A percentile compares a stretch with the other conserved stretches of the same genome.
These are phyloP conservation scores for Talaromyces piceae DNA, from an alignment of 2,329 filamentous ascomycete genomes.

Conservation along the genomic window DNA sequence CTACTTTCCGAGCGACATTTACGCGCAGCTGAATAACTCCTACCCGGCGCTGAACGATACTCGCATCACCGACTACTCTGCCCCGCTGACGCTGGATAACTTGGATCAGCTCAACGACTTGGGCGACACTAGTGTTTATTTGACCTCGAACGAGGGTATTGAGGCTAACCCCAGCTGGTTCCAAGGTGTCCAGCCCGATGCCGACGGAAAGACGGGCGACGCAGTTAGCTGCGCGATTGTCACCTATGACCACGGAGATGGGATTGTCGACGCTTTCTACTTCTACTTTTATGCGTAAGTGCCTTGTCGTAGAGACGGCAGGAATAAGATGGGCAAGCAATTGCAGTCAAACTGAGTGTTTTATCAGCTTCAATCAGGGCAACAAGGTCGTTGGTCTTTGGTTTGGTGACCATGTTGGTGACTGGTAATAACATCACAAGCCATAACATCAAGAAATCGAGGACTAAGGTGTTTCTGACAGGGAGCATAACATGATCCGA, in stretches of 20 bases:
- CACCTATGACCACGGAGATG: slow-evolving; percentile 48
- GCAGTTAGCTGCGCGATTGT: slow-evolving; percentile 49
- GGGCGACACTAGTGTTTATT: slow-evolving; percentile 40
- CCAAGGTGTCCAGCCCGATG: slow-evolving; percentile 47
- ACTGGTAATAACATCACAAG: slow-evolving; percentile 40
- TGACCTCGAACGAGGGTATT: slow-evolving; percentile 45
- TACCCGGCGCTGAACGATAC: slow-evolving; percentile 39
- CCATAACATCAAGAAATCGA: neutral
- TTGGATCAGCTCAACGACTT: slow-evolving; percentile 41
- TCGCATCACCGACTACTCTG: slow-evolving; percentile 28
- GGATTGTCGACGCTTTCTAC: slow-evolving; percentile 53
- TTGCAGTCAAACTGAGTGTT: slow-evolving; percentile 5
- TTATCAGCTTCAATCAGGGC: slow-evolving; percentile 45
- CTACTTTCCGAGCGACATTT: slow-evolving; percentile 45
- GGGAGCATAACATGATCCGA: slow-evolving; percentile 61
- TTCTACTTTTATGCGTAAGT: slow-evolving; percentile 54
- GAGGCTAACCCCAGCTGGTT: slow-evolving; percentile 38
- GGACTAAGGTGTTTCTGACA: slow-evolving; percentile 18
- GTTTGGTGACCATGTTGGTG: slow-evolving; percentile 56
- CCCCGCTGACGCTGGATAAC: slow-evolving; percentile 41
- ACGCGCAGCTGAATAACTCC: slow-evolving; percentile 40
- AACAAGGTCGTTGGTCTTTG: slow-evolving; percentile 44
- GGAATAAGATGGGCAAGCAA: neutral
- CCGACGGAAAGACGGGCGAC: slow-evolving; percentile 42
- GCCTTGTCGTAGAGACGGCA: neutral